These are phyloP conservation scores for Paramecium caudatum DNA, from an alignment of 73 alveolate genomes.

Conservation along the genomic window DNA sequence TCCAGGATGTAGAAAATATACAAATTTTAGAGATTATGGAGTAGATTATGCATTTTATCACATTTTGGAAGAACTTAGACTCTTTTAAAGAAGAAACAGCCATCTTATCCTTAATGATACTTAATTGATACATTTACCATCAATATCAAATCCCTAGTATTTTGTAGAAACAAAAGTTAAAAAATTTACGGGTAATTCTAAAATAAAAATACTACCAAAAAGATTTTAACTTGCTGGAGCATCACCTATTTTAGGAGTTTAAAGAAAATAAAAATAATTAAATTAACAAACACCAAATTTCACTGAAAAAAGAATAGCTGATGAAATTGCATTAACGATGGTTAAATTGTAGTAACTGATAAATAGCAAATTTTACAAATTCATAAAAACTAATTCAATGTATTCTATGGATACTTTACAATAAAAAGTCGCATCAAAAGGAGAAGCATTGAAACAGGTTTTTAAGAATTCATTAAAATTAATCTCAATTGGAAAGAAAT, in stretches of 20 bases:
- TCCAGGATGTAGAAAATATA: conserved; percentile 52
- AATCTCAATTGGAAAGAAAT: neutral
- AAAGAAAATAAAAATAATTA: neutral
- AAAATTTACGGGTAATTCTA: neutral
- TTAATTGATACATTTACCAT: neutral
- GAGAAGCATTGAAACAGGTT: neutral
- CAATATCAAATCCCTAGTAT: no score
- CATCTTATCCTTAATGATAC: neutral
- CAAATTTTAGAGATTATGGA: neutral
- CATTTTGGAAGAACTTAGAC: neutral
- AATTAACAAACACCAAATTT: neutral
- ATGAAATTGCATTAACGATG: neutral
- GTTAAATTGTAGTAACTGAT: conserved; percentile 1
- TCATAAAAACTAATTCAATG: neutral
- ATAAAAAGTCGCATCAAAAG: neutral
- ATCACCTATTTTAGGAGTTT: neutral
- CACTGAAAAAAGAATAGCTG: neutral
- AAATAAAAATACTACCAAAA: neutral
- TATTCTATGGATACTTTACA: neutral
- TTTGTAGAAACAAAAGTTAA: neutral
- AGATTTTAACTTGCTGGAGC: neutral
- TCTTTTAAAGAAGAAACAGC: neutral
- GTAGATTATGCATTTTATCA: conserved; percentile 19
- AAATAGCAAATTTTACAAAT: neutral
- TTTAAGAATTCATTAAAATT: neutral